Conservation (phyloP, 1,284 basidiomycete genomes). For the Fomitiporia mediterranea region DNA sequence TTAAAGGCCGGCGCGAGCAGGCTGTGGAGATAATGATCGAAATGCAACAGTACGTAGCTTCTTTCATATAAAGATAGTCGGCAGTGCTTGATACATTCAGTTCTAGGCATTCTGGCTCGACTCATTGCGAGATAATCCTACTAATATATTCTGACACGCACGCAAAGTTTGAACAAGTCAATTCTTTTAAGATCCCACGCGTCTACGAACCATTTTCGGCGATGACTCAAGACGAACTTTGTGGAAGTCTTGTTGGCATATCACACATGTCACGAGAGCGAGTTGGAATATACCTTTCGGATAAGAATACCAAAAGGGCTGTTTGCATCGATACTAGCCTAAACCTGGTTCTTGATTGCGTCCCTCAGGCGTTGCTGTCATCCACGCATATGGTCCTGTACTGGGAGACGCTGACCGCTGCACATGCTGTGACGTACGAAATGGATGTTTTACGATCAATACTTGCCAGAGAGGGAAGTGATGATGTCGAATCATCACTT, state of each 20-base stretch:
- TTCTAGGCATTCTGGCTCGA: neutral
- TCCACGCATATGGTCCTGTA: slow-evolving; percentile 9
- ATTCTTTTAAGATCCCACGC: slow-evolving; percentile 4
- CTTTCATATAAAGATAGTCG: neutral
- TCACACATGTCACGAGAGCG: neutral
- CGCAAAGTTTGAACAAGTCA: neutral
- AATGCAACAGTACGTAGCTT: slow-evolving; percentile 1
- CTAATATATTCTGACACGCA: neutral
- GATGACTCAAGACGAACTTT: slow-evolving; percentile 14
- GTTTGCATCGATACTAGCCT: slow-evolving; percentile 16
- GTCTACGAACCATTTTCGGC: slow-evolving; percentile 13
- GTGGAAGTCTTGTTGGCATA: slow-evolving; percentile 8
- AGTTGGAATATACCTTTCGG: slow-evolving; percentile 13
- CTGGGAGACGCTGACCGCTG: slow-evolving; percentile 7
- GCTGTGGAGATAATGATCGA: slow-evolving; percentile 18
- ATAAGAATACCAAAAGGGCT: slow-evolving; percentile 12
- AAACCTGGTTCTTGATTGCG: slow-evolving; percentile 1
- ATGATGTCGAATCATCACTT: slow-evolving; percentile 1
- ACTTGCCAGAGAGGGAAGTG: neutral
- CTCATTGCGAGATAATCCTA: slow-evolving; percentile 9
- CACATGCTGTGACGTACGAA: slow-evolving; percentile 10
- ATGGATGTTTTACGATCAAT: slow-evolving; percentile 1
- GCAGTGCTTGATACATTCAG: neutral
- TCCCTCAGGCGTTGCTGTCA: slow-evolving; percentile 14
- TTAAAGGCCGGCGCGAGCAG: neutral